phyloP scores from a whole-genome alignment of 2,329 filamentous ascomycete genomes.

The Colletotrichum simmondsii region DNA sequence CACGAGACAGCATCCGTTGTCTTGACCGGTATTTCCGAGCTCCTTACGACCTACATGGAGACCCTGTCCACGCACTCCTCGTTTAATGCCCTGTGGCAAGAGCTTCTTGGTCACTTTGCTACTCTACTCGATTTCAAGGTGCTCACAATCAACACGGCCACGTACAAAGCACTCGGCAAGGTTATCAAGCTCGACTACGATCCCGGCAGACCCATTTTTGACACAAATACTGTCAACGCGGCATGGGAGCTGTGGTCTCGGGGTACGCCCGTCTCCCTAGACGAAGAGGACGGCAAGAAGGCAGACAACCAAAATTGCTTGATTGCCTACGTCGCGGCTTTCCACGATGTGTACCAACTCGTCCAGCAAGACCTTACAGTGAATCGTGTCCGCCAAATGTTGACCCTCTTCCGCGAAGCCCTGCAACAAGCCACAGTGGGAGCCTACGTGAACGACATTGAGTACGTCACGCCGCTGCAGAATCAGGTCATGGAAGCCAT shows the following conservation, averaged over 20 bases:
- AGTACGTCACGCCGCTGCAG: conserved; percentile 79
- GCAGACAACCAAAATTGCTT: conserved; percentile 83
- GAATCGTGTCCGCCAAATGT: conserved; percentile 73
- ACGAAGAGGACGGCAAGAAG: conserved; percentile 48
- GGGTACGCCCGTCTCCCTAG: conserved; percentile 64
- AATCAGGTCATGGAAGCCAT: conserved; percentile 75
- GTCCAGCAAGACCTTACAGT: conserved; percentile 72
- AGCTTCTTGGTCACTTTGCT: conserved; percentile 77
- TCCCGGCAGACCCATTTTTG: conserved; percentile 61
- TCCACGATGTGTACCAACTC: conserved; percentile 82
- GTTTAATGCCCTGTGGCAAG: conserved; percentile 80
- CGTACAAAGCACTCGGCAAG: conserved; percentile 74
- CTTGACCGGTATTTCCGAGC: conserved; percentile 75
- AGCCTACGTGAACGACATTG: conserved; percentile 77
- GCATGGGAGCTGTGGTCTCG: conserved; percentile 79
- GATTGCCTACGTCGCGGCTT: conserved; percentile 83
- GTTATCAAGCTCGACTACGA: conserved; percentile 66
- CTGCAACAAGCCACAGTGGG: conserved; percentile 76
- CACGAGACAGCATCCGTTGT: conserved; percentile 80
- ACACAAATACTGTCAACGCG: conserved; percentile 64
- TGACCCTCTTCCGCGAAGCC: conserved; percentile 76
- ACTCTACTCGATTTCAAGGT: conserved; percentile 70
- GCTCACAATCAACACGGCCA: conserved; percentile 77
- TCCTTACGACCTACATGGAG: conserved; percentile 82
- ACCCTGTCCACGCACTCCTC: conserved; percentile 73